A percentile compares a stretch with the other conserved stretches of the same genome.
phyloP scores from a whole-genome alignment of 441 rosid genomes.

The Melastoma candidum region DNA sequence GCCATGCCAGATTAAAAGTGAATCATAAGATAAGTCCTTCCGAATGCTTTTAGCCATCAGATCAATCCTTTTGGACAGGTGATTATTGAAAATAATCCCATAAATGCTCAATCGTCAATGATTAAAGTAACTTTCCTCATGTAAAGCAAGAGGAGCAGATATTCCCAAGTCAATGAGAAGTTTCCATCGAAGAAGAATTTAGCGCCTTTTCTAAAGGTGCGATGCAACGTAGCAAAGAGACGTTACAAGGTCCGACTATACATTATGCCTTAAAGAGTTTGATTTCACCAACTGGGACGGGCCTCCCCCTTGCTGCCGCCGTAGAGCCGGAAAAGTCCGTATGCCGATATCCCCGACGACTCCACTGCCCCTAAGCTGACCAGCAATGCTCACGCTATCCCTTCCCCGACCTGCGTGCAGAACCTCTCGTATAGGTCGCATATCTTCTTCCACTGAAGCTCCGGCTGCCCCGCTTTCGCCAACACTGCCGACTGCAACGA shows the following conservation, averaged over 20 bases:
- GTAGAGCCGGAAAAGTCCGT: conserved; percentile 71
- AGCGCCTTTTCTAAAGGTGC: too few species aligned
- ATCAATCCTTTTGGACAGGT: neutral
- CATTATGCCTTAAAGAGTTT: neutral
- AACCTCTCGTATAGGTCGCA: conserved; percentile 72
- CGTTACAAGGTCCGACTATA: neutral
- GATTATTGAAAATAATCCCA: too few species aligned
- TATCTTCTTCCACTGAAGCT: conserved; percentile 77
- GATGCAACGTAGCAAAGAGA: too few species aligned
- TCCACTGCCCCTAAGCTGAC: conserved; percentile 45
- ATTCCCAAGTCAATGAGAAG: too few species aligned
- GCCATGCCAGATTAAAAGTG: conserved; percentile 5
- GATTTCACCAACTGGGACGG: conserved; percentile 23
- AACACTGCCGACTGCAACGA: conserved; percentile 57
- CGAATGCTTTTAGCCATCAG: conserved; percentile 13
- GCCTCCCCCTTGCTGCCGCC: conserved; percentile 32
- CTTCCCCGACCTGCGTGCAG: conserved; percentile 62
- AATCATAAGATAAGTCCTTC: neutral
- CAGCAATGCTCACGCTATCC: conserved; percentile 40
- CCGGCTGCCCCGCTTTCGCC: conserved; percentile 59
- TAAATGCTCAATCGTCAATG: too few species aligned
- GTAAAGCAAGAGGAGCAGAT: too few species aligned
- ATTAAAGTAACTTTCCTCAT: too few species aligned
- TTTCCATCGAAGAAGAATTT: too few species aligned
- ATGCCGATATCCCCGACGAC: conserved; percentile 61